phyloP scores from a whole-genome alignment of 2,329 filamentous ascomycete genomes.

The Trichoderma lentiforme region DNA sequence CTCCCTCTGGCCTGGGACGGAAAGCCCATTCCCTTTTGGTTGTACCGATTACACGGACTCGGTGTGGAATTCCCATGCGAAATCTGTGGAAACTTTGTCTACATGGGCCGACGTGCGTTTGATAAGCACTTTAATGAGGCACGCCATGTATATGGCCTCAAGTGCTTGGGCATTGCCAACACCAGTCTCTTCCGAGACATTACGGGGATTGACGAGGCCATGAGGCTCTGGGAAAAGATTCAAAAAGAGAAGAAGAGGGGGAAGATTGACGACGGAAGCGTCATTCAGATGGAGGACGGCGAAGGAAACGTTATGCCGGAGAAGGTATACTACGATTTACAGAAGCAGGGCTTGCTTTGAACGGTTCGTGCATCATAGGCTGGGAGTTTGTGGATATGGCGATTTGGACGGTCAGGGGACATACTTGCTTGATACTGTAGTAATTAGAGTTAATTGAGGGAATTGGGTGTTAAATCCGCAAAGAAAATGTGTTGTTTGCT shows the following conservation, averaged over 20 bases:
- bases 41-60: constrained; percentile 93
- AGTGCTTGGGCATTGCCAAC: constrained; percentile 90
- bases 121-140: constrained; percentile 98
- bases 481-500: not conserved
- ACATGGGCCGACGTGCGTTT: constrained; percentile 93
- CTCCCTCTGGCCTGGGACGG: constrained; percentile 96
- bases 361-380: not conserved
- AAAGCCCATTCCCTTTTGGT: constrained; percentile 98
- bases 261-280: constrained; percentile 71
- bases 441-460: not conserved
- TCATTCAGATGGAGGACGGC: constrained; percentile 98
- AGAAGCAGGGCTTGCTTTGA: constrained; percentile 83
- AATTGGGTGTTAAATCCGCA: not conserved
- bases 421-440: not conserved
- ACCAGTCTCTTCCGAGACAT: constrained; percentile 92
- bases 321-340: constrained; percentile 94
- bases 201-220: constrained; percentile 83
- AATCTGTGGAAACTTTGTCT: constrained; percentile 97
- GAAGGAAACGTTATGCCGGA: constrained; percentile 99
- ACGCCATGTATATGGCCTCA: constrained; percentile 87
- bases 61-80: constrained; percentile 95
- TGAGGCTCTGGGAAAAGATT: constrained; percentile 89
- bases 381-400: not conserved
- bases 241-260: constrained; percentile 78
- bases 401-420: not conserved